Evolutionary conservation across 306 rosid genomes (phyloP).

Genomic region (Amphicarpaea edgeworthii): DNA sequence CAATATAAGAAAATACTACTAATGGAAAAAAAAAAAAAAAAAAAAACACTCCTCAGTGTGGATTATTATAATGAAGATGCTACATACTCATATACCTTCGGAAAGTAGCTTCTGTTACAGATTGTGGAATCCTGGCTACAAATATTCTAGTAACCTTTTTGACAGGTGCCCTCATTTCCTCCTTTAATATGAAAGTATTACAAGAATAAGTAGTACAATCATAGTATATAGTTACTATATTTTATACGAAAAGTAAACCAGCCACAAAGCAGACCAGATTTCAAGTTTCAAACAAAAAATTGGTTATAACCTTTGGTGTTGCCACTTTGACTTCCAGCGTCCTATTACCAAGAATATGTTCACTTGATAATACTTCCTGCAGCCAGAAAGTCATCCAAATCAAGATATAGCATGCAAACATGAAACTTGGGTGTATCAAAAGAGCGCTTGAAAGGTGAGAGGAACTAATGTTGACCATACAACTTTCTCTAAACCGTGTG

Average conservation of each 20-base stretch:
- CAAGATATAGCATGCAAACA: slow-evolving; percentile 1
- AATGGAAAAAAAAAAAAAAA: background rate
- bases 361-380: slow-evolving; percentile 79
- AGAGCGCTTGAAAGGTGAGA: background rate
- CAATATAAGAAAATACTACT: background rate
- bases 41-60: background rate
- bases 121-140: slow-evolving; percentile 92
- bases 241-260: slow-evolving; percentile 3
- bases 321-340: slow-evolving; percentile 98
- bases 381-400: slow-evolving; percentile 33
- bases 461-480: background rate
- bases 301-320: slow-evolving; percentile 82
- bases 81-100: slow-evolving; percentile 66
- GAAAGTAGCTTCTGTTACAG: slow-evolving; percentile 86
- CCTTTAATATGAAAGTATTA: slow-evolving; percentile 60
- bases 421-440: background rate
- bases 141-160: slow-evolving; percentile 93
- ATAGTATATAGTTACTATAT: background rate
- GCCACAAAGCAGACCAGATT: slow-evolving; percentile 19
- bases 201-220: slow-evolving; percentile 41
- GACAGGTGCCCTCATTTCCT: slow-evolving; percentile 93
- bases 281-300: slow-evolving; percentile 5
- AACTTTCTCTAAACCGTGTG: background rate
- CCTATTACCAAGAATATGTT: slow-evolving; percentile 91
- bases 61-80: slow-evolving; percentile 17